Conservation (phyloP, 2,329 filamentous ascomycete species). For the Ophioceras dolichostomum region DNA sequence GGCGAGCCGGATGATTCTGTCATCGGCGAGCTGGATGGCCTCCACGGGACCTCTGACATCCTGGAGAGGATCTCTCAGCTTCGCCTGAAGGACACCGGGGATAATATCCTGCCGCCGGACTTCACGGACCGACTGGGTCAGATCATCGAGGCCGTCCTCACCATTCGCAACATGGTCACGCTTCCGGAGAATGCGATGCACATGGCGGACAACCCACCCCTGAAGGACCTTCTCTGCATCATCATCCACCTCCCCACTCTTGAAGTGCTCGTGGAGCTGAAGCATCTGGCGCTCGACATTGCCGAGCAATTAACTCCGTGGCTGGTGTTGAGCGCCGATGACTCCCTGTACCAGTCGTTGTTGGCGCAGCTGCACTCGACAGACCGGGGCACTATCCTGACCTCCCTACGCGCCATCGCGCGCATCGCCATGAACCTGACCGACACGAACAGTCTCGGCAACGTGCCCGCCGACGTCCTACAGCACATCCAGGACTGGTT, state of each 20-base stretch:
- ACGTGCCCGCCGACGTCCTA: constrained; percentile 54
- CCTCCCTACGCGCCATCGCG: constrained; percentile 67
- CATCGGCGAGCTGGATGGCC: constrained; percentile 35
- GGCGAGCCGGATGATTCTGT: constrained; percentile 39
- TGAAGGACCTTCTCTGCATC: constrained; percentile 76
- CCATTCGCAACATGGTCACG: constrained; percentile 93
- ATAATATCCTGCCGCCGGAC: constrained; percentile 60
- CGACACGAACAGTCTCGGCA: constrained; percentile 62
- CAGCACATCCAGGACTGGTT: constrained; percentile 62
- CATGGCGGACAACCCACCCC: constrained; percentile 59
- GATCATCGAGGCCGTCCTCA: constrained; percentile 75
- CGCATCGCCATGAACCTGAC: constrained; percentile 82
- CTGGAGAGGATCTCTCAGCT: constrained; percentile 59
- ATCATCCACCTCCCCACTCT: constrained; percentile 64
- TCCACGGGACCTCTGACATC: constrained; percentile 58
- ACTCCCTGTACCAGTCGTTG: constrained; percentile 70
- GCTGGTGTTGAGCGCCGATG: constrained; percentile 56
- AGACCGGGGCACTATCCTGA: constrained; percentile 74
- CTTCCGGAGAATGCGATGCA: constrained; percentile 78
- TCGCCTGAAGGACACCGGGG: constrained; percentile 43
- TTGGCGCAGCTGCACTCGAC: constrained; percentile 50
- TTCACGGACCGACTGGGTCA: constrained; percentile 61
- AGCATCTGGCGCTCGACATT: constrained; percentile 84
- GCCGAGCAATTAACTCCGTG: constrained; percentile 82
- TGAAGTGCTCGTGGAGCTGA: constrained; percentile 66